phyloP scores from a whole-genome alignment of 2,329 filamentous ascomycete genomes.

The Trichothecium roseum region DNA sequence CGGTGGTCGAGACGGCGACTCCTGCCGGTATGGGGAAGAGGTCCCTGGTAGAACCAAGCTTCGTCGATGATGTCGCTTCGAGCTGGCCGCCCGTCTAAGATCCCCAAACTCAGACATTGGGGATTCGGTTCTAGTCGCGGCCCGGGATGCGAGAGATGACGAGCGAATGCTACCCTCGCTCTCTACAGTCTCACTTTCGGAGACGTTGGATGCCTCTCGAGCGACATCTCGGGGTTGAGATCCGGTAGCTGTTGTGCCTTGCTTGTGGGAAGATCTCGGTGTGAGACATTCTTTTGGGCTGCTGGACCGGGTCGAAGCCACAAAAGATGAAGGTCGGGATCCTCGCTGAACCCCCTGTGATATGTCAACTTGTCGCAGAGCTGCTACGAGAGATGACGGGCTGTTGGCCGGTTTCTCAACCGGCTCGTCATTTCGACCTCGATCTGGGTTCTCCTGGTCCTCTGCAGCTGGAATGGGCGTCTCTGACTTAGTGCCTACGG shows the following conservation, averaged over 20 bases:
- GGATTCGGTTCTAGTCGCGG: conserved; percentile 68
- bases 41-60: conserved; percentile 75
- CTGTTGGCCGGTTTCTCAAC: conserved; percentile 24
- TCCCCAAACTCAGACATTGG: conserved; percentile 78
- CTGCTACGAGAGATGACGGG: conserved; percentile 44
- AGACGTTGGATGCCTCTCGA: conserved; percentile 59
- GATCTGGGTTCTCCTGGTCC: conserved; percentile 11
- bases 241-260: conserved; percentile 43
- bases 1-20: conserved; percentile 71
- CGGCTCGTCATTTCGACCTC: conserved; percentile 34
- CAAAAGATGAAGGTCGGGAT: conserved; percentile 39
- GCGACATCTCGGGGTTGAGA: conserved; percentile 55
- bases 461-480: conserved; percentile 2
- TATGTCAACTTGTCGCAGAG: conserved; percentile 32
- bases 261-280: conserved; percentile 68
- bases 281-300: conserved; percentile 89
- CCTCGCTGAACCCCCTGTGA: conserved; percentile 13
- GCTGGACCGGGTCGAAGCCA: conserved; percentile 73
- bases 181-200: conserved; percentile 75
- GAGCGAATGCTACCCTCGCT: conserved; percentile 86
- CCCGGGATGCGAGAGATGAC: conserved; percentile 59
- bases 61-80: conserved; percentile 73
- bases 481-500: conserved; percentile 13
- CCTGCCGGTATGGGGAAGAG: conserved; percentile 72
- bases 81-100: conserved; percentile 65